These are phyloP conservation scores for Pyropia haitanensis DNA, from an alignment of 23 red algal species.

Conservation along the genomic window DNA sequence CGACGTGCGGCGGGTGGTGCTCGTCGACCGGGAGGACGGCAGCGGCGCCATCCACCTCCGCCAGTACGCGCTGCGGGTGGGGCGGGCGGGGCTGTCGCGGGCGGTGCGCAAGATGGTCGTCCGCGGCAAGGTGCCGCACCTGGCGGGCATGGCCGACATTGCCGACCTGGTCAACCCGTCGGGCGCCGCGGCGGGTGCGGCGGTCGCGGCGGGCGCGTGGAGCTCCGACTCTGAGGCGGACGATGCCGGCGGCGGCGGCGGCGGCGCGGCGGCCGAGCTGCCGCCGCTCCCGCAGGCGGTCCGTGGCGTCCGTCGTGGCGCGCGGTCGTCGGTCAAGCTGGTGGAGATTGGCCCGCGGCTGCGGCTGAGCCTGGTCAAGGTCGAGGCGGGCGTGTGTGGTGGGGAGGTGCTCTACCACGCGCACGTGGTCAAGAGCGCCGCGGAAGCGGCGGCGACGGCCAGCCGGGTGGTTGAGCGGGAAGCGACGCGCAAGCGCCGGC, in stretches of 20 bases:
- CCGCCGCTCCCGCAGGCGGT: slow-evolving; percentile 40
- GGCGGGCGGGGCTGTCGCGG: slow-evolving; percentile 60
- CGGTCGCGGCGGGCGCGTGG: slow-evolving; percentile 25
- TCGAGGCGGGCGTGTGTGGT: slow-evolving; percentile 60
- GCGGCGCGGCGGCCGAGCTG: slow-evolving; percentile 4
- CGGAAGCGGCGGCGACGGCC: slow-evolving; percentile 10
- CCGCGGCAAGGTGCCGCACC: slow-evolving; percentile 35
- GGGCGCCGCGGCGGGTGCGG: slow-evolving; percentile 6
- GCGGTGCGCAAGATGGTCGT: slow-evolving; percentile 69
- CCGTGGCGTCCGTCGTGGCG: slow-evolving; percentile 9
- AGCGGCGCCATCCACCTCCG: slow-evolving; percentile 35
- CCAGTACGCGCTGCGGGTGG: slow-evolving; percentile 71
- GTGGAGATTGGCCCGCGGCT: slow-evolving; percentile 81
- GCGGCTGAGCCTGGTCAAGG: slow-evolving; percentile 59
- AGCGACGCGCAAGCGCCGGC: slow-evolving; percentile 21
- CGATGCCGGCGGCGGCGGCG: slow-evolving; percentile 8
- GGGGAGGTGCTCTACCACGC: slow-evolving; percentile 67
- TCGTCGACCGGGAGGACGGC: slow-evolving; percentile 59
- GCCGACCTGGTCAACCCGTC: slow-evolving; percentile 44
- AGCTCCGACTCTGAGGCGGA: slow-evolving; percentile 83
- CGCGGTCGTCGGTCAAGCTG: slow-evolving; percentile 48
- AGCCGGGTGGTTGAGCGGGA: slow-evolving; percentile 15
- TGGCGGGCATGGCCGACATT: slow-evolving; percentile 55
- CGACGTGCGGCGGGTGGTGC: slow-evolving; percentile 56
- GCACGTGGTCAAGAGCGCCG: slow-evolving; percentile 29